Base-by-base conservation (phyloP, 352 stramenopile genomes). In the Phytophthora litchii region DNA sequence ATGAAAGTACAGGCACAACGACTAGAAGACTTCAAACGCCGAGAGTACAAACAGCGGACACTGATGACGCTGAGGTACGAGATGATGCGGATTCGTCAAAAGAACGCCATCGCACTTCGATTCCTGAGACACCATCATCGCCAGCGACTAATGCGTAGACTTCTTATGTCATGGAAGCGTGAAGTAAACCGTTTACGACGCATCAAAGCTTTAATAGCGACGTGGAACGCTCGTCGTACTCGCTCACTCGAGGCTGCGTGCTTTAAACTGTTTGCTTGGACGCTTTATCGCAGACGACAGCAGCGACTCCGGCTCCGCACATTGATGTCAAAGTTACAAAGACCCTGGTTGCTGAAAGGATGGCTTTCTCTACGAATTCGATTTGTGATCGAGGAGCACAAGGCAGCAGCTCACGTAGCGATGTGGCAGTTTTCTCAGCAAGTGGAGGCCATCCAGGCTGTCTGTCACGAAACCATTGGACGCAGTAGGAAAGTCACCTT, bases 321-420 rank as follows among this genome's bases (percentile, higher is more conserved):
- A 0, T 48, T 79, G 35, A 27, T 64, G 13, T 37, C 46, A 12
- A 64, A 58, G 3, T 16, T 50, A 16, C 34, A n/a, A 27, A 53
- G 52, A 40, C 25, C 38, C 16, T 57, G 37, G 34, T 17, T 79
- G 32, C 34, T 72, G 11, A 50, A 20, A 29, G 59, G 63, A 12
- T 79, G 70, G 70, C 31, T 60, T 10, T 59, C 32, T 27, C 60
- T 68, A 14, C 37, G 45, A 8, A 47, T 74, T 14, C n/a, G 35
- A 42, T 53, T 56, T 2, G 54, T 34, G 7, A 43, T 67, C 11
- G 60, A 62, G 19, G 65, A 64, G 17, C 32, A 35, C 36, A 59
- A 59, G 4, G 54, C 60, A 2, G 34, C 56, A 8, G 42, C 49
- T 45, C 54, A 67, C 10, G 44, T 70, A 6, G 53, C 69, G 23